Conservation (phyloP, 495 filamentous ascomycete genomes). For the Aspergillus saccharolyticus region DNA sequence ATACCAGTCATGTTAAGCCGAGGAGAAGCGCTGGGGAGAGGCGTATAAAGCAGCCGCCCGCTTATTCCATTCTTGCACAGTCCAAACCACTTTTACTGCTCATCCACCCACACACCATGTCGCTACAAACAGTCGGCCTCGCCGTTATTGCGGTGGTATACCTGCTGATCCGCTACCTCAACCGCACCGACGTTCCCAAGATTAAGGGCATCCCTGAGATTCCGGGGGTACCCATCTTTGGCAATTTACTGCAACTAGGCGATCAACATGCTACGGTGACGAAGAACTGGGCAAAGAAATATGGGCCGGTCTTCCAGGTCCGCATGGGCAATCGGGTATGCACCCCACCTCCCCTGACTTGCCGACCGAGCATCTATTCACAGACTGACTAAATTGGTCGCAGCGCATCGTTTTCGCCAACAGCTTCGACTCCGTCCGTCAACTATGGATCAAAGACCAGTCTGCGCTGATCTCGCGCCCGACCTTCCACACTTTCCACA, state of each 20-base stretch:
- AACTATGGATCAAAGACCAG: conserved; percentile 69
- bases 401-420: conserved; percentile 67
- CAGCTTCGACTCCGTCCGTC: conserved; percentile 60
- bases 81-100: not conserved
- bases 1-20: not conserved
- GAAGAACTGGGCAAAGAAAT: conserved; percentile 53
- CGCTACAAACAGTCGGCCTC: conserved; percentile 40
- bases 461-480: conserved; percentile 66
- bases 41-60: not conserved
- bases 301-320: conserved; percentile 63
- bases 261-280: conserved; percentile 50
- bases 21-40: not conserved
- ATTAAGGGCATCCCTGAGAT: conserved; percentile 61
- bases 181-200: conserved; percentile 55
- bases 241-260: conserved; percentile 57
- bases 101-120: no score
- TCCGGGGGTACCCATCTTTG: conserved; percentile 59
- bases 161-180: conserved; percentile 50
- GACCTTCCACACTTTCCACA: conserved; percentile 68
- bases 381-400: not conserved
- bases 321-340: conserved; percentile 58
- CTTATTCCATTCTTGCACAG: not conserved
- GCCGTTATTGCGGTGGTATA: conserved; percentile 41
- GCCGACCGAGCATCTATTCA: not conserved
- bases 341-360: not conserved